These are phyloP conservation scores for Ceratopteris richardii DNA, from an alignment of 75 land plant species.

Conservation along the genomic window DNA sequence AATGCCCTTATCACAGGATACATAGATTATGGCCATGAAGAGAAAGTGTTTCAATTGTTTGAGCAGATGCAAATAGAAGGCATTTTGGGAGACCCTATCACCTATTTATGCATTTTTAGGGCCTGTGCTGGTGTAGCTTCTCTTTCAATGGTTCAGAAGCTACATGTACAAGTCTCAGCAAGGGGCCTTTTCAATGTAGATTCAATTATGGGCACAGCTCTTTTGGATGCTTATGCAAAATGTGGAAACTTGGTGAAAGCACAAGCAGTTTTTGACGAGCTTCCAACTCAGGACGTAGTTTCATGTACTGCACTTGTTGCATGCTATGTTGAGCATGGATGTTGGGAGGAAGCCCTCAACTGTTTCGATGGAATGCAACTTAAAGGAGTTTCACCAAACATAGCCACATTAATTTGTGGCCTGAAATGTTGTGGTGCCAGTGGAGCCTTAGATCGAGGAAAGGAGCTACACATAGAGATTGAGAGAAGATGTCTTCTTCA, in stretches of 20 bases:
- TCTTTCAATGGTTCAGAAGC: not conserved
- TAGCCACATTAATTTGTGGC: slow-evolving; percentile 30
- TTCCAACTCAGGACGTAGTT: slow-evolving; percentile 15
- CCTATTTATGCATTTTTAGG: slow-evolving; percentile 14
- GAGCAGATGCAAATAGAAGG: slow-evolving; percentile 9
- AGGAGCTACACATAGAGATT: slow-evolving; percentile 16
- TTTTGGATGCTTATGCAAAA: slow-evolving; percentile 21
- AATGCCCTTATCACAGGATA: slow-evolving; percentile 26
- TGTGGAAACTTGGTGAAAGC: slow-evolving; percentile 8
- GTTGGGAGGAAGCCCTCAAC: slow-evolving; percentile 14
- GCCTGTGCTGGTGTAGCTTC: slow-evolving; percentile 9
- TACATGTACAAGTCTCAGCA: not conserved
- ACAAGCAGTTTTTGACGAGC: slow-evolving; percentile 9
- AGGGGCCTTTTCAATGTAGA: not conserved
- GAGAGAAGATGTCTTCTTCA: slow-evolving; percentile 14
- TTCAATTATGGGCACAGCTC: slow-evolving; percentile 6
- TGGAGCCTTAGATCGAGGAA: slow-evolving; percentile 13
- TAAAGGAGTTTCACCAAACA: slow-evolving; percentile 9
- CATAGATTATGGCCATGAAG: slow-evolving; percentile 7
- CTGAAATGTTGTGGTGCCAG: slow-evolving; percentile 42
- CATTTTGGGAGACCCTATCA: slow-evolving; percentile 21
- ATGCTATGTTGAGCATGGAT: slow-evolving; percentile 5
- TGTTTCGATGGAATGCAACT: slow-evolving; percentile 4
- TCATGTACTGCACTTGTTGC: slow-evolving; percentile 21
- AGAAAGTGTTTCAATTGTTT: slow-evolving; percentile 15